Conservation (phyloP, 2,329 filamentous ascomycete species). For the Ilyonectria robusta region DNA sequence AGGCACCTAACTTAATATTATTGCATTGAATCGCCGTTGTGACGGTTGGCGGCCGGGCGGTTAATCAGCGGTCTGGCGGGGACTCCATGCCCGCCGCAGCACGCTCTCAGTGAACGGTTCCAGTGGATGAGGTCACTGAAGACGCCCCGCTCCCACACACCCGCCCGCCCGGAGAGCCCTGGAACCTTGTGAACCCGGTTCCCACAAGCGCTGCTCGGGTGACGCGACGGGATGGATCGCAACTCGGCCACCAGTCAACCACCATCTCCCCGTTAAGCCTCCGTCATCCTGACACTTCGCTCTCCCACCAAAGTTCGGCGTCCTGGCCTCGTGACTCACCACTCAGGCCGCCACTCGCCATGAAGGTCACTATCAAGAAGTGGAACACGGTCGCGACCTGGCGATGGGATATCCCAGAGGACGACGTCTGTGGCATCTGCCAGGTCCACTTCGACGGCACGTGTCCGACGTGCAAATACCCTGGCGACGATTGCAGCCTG, state of each 20-base stretch:
- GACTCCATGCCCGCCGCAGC: neutral
- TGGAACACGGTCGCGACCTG: slow-evolving; percentile 97
- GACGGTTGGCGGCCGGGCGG: slow-evolving; percentile 31
- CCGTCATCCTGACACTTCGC: slow-evolving; percentile 37
- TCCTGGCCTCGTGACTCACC: slow-evolving; percentile 30
- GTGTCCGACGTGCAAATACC: slow-evolving; percentile 97
- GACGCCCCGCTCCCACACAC: slow-evolving; percentile 24
- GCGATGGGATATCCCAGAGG: slow-evolving; percentile 97
- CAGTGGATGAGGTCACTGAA: slow-evolving; percentile 46
- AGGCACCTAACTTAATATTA: slow-evolving; percentile 6
- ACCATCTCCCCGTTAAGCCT: slow-evolving; percentile 24
- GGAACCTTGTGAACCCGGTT: slow-evolving; percentile 10
- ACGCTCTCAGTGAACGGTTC: slow-evolving; percentile 34
- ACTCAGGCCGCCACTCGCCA: slow-evolving; percentile 55
- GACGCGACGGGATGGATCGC: slow-evolving; percentile 10
- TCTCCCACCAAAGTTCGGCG: slow-evolving; percentile 4
- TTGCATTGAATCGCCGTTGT: slow-evolving; percentile 33
- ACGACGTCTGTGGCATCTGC: slow-evolving; percentile 98
- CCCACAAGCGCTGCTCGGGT: slow-evolving; percentile 10
- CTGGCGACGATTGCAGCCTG: slow-evolving; percentile 94
- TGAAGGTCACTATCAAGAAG: slow-evolving; percentile 96
- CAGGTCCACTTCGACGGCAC: slow-evolving; percentile 98
- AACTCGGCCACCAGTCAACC: slow-evolving; percentile 19
- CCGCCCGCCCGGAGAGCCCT: slow-evolving; percentile 28
- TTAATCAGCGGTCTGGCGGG: slow-evolving; percentile 31